Conservation (phyloP, 768 basidiomycete species). For the Lactifluus rugatus region DNA sequence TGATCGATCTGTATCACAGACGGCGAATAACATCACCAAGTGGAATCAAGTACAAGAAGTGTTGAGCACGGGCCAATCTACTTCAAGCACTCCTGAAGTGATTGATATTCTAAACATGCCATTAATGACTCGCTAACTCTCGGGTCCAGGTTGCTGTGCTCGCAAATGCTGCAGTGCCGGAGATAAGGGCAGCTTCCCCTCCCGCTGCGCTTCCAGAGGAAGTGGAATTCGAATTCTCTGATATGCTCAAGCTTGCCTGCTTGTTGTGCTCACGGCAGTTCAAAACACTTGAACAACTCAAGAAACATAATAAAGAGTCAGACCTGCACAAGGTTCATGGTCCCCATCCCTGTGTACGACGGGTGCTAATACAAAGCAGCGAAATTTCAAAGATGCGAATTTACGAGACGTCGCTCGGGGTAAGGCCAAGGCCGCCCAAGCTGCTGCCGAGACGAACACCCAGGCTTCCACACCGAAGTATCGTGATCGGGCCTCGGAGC, state of each 20-base stretch:
- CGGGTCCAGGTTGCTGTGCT: conserved; percentile 9
- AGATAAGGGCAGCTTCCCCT: conserved; percentile 24
- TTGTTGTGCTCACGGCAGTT: conserved; percentile 90
- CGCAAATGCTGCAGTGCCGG: conserved; percentile 1
- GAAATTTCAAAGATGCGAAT: conserved; percentile 69
- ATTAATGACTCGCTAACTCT: neutral
- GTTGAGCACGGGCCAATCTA: conserved; percentile 33
- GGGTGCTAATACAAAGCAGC: conserved; percentile 38
- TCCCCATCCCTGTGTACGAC: neutral
- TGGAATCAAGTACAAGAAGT: conserved; percentile 97
- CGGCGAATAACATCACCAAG: conserved; percentile 83
- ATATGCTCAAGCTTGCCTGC: conserved; percentile 65
- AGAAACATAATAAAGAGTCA: conserved; percentile 87
- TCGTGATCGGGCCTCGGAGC: conserved; percentile 89
- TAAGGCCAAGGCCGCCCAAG: conserved; percentile 43
- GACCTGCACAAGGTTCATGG: conserved; percentile 81
- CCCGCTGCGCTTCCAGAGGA: conserved; percentile 35
- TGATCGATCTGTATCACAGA: conserved; percentile 34
- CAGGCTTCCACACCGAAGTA: conserved; percentile 61
- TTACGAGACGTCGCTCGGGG: conserved; percentile 66
- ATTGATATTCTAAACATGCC: neutral
- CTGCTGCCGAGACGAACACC: conserved; percentile 24
- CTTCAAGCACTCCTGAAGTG: conserved; percentile 15
- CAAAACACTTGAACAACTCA: conserved; percentile 77
- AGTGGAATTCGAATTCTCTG: conserved; percentile 74